Percentiles rank a stretch among this genome's conserved stretches.
phyloP scores from a whole-genome alignment of 352 stramenopile species.

The Pythium periplocum region DNA sequence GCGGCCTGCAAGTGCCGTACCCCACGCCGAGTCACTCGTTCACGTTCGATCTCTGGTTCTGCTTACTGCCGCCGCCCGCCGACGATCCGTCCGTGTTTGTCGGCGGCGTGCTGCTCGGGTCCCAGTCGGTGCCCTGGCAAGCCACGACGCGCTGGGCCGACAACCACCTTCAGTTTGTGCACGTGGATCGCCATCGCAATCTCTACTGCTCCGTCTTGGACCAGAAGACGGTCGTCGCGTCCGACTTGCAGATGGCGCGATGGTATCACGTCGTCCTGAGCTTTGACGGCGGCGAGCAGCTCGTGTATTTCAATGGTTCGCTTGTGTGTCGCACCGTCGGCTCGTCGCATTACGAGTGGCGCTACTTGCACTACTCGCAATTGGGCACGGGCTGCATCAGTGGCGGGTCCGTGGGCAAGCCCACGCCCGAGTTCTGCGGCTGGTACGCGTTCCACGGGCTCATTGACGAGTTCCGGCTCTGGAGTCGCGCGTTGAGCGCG shows the following conservation, averaged over 20 bases:
- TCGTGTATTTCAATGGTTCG: conserved; percentile 52
- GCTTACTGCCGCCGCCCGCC: conserved; percentile 11
- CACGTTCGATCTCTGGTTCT: conserved; percentile 24
- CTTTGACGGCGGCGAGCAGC: conserved; percentile 11
- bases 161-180: conserved; percentile 22
- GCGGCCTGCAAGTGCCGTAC: neutral
- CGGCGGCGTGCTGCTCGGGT: conserved; percentile 24
- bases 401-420: conserved; percentile 29
- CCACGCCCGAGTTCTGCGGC: conserved; percentile 25
- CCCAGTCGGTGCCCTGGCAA: conserved; percentile 15
- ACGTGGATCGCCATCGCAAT: conserved; percentile 16
- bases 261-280: conserved; percentile 7
- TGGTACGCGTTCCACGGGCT: conserved; percentile 7
- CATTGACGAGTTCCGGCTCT: conserved; percentile 9
- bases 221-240: conserved; percentile 6
- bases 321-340: conserved; percentile 20
- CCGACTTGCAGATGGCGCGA: conserved; percentile 3
- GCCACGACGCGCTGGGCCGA: conserved; percentile 8
- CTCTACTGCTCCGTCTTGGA: conserved; percentile 26
- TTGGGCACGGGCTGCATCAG: conserved; percentile 60
- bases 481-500: neutral
- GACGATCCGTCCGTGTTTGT: conserved; percentile 6
- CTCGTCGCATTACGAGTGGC: conserved; percentile 24
- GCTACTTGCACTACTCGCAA: conserved; percentile 39
- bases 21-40: conserved; percentile 14